Percentiles rank a stretch among this genome's conserved stretches.
Conservation (phyloP, 75 land plant species). For the Cryptomeria japonica region DNA sequence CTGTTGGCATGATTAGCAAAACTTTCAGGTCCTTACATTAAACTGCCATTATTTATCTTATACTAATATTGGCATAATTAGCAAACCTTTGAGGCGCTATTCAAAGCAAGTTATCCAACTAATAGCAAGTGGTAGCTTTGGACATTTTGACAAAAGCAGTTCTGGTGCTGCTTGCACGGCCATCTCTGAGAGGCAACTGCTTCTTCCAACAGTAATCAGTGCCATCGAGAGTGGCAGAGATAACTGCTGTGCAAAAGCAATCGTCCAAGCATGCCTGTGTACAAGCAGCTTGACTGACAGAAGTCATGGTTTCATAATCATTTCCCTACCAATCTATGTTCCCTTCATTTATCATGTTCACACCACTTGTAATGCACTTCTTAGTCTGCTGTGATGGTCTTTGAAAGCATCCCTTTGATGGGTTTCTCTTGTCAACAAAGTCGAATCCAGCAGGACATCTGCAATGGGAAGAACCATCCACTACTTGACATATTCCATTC, state of each 20-base stretch:
- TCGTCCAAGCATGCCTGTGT: neutral
- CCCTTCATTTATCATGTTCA: neutral
- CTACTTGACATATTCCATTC: neutral
- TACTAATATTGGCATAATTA: no score
- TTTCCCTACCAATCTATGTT: neutral
- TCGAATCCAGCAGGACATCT: neutral
- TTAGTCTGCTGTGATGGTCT: neutral
- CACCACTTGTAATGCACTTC: neutral
- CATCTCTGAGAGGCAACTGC: neutral
- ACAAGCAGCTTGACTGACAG: neutral
- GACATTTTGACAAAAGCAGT: neutral
- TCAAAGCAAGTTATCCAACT: no score
- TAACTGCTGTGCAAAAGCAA: neutral
- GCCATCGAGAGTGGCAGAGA: neutral
- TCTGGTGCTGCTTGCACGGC: neutral
- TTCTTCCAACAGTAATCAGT: neutral
- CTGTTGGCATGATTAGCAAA: no score
- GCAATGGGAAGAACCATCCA: neutral
- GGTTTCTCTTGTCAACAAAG: neutral
- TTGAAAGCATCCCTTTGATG: neutral
- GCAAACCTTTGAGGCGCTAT: no score
- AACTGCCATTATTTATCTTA: no score
- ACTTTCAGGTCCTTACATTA: no score
- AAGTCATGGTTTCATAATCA: neutral
- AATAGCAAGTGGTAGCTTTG: neutral